Evolutionary conservation across 176 grass and related monocot genomes (phyloP).

Genomic region (Carex myosuroides): DNA sequence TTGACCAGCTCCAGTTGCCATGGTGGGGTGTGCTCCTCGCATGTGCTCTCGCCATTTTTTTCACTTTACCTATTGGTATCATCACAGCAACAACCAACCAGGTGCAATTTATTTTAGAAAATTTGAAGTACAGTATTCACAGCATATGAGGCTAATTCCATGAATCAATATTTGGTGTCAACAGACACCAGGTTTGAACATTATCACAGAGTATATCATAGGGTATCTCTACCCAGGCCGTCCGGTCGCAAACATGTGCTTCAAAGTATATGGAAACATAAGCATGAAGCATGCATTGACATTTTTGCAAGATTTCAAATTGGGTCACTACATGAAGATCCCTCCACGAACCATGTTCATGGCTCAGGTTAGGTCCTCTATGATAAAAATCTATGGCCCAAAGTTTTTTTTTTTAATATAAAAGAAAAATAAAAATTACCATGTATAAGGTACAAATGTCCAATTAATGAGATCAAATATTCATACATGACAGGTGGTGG

Average conservation of each 20-base stretch:
- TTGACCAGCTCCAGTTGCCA: slow-evolving; percentile 84
- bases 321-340: slow-evolving; percentile 97
- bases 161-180: neutral
- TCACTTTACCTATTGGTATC: slow-evolving; percentile 87
- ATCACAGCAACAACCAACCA: slow-evolving; percentile 94
- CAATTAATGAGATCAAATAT: neutral
- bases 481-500: slow-evolving; percentile 57
- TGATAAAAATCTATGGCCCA: neutral
- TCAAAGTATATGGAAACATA: slow-evolving; percentile 95
- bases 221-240: slow-evolving; percentile 80
- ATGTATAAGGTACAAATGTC: neutral
- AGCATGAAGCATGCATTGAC: slow-evolving; percentile 76
- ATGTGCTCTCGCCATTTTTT: slow-evolving; percentile 66
- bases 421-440: neutral
- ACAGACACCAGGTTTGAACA: slow-evolving; percentile 81
- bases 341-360: slow-evolving; percentile 94
- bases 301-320: slow-evolving; percentile 89
- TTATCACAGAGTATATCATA: slow-evolving; percentile 92
- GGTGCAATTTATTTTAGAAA: slow-evolving; percentile 15
- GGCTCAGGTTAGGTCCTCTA: slow-evolving; percentile 53
- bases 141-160: neutral
- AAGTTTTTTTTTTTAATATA: neutral
- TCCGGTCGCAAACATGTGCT: slow-evolving; percentile 92
- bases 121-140: neutral
- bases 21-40: slow-evolving; percentile 97